Percentiles rank a stretch among this genome's conserved stretches.
Conservation (phyloP, 495 filamentous ascomycete species). For the Penicillium paxilli region DNA sequence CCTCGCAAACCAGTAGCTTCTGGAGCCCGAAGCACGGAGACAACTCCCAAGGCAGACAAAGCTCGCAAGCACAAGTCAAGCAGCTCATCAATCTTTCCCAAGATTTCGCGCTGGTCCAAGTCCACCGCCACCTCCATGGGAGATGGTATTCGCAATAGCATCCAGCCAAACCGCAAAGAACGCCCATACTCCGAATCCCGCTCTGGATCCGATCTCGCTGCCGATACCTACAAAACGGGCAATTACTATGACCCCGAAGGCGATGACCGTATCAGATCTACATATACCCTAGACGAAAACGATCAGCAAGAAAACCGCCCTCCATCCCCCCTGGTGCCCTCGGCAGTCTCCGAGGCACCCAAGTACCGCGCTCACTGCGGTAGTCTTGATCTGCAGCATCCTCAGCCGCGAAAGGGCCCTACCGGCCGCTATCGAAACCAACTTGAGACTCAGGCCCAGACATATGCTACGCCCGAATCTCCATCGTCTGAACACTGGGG, state of each 20-base stretch:
- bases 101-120: slow-evolving; percentile 96
- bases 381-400: slow-evolving; percentile 85
- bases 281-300: slow-evolving; percentile 55
- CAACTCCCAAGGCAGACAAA: slow-evolving; percentile 75
- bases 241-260: slow-evolving; percentile 64
- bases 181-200: slow-evolving; percentile 61
- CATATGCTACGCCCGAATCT: slow-evolving; percentile 64
- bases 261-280: slow-evolving; percentile 71
- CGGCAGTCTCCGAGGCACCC: slow-evolving; percentile 72
- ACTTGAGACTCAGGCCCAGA: slow-evolving; percentile 76
- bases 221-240: slow-evolving; percentile 59
- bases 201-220: slow-evolving; percentile 68
- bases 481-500: slow-evolving; percentile 76
- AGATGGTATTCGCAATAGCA: slow-evolving; percentile 53
- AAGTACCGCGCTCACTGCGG: slow-evolving; percentile 91
- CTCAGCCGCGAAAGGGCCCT: slow-evolving; percentile 81
- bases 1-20: slow-evolving; percentile 60
- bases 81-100: slow-evolving; percentile 85
- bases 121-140: slow-evolving; percentile 83
- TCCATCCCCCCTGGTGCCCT: slow-evolving; percentile 62
- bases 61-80: slow-evolving; percentile 88
- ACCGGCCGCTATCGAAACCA: slow-evolving; percentile 79
- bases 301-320: slow-evolving; percentile 53
- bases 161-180: slow-evolving; percentile 47
- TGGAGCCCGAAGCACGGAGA: slow-evolving; percentile 65